Evolutionary conservation across 2,329 filamentous ascomycete species (phyloP).

Genomic region (Chaetomium sp.): DNA sequence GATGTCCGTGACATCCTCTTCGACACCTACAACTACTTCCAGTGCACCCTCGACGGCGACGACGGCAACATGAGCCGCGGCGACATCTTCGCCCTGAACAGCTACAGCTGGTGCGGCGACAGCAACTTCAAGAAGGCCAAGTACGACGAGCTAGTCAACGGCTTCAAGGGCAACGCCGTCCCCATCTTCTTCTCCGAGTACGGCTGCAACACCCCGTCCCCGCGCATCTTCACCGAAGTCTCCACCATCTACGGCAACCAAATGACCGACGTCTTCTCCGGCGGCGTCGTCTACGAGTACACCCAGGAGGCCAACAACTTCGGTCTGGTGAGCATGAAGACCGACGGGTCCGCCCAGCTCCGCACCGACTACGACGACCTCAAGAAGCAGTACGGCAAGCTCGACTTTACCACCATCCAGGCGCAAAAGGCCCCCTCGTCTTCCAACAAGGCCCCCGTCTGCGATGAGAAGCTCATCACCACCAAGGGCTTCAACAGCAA

Average conservation of each 20-base stretch:
- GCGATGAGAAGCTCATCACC: conserved; percentile 60
- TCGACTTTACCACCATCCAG: conserved; percentile 65
- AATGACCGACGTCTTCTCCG: conserved; percentile 64
- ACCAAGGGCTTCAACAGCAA: conserved; percentile 63
- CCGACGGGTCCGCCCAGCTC: conserved; percentile 51
- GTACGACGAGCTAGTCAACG: conserved; percentile 52
- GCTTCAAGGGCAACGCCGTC: conserved; percentile 60
- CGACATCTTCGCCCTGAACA: conserved; percentile 74
- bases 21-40: conserved; percentile 70
- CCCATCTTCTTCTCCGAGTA: conserved; percentile 79
- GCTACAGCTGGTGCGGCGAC: conserved; percentile 59
- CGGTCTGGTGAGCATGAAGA: conserved; percentile 57
- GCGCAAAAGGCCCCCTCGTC: conserved; percentile 50
- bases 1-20: conserved; percentile 68
- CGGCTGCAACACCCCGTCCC: conserved; percentile 67
- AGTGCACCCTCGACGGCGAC: conserved; percentile 54
- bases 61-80: conserved; percentile 55
- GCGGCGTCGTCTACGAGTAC: conserved; percentile 77
- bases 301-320: conserved; percentile 63
- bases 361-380: conserved; percentile 66
- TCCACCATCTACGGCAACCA: conserved; percentile 62
- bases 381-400: conserved; percentile 63
- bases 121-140: conserved; percentile 48
- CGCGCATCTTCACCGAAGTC: conserved; percentile 71
- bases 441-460: conserved; percentile 52